A percentile compares a stretch with the other conserved stretches of the same genome.
Conservation (phyloP, 805 yeast genomes). For the Lipomyces anomalus region DNA sequence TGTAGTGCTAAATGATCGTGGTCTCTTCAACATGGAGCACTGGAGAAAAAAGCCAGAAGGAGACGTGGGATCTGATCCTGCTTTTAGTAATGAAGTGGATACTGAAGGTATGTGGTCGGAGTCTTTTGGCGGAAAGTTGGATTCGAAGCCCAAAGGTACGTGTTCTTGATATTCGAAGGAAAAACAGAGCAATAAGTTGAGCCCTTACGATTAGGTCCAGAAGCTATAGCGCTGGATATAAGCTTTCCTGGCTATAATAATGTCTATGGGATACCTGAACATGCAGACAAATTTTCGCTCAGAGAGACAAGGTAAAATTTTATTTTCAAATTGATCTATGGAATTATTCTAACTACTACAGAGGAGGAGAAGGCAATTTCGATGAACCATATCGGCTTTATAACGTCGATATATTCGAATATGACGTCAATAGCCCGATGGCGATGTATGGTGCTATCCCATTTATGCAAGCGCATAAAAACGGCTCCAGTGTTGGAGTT, state of each 20-base stretch:
- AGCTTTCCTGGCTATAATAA: constrained; percentile 53
- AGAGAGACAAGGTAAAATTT: constrained; percentile 51
- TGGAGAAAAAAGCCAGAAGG: constrained; percentile 48
- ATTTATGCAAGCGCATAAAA: constrained; percentile 64
- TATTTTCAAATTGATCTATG: constrained; percentile 11
- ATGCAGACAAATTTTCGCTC: constrained; percentile 72
- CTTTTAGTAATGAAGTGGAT: constrained; percentile 48
- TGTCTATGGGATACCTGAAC: constrained; percentile 96
- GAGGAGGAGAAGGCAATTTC: constrained; percentile 30
- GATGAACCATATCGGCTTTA: constrained; percentile 77
- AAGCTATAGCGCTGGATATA: constrained; percentile 77
- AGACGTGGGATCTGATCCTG: constrained; percentile 31
- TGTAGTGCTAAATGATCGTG: constrained; percentile 60
- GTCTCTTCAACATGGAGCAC: constrained; percentile 79
- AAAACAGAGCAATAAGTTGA: too few species aligned
- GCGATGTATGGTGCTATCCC: constrained; percentile 98
- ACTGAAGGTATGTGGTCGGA: constrained; percentile 66
- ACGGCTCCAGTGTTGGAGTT: constrained; percentile 58
- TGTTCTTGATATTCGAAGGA: too few species aligned
- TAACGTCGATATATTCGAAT: constrained; percentile 94
- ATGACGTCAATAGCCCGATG: constrained; percentile 70
- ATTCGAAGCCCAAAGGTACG: constrained; percentile 61
- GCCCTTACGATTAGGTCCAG: constrained; percentile 72
- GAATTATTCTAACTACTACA: background rate
- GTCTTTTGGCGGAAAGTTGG: constrained; percentile 60